Conservation (phyloP, 495 filamentous ascomycete species). For the Pseudomonodictys pantanalensis region DNA sequence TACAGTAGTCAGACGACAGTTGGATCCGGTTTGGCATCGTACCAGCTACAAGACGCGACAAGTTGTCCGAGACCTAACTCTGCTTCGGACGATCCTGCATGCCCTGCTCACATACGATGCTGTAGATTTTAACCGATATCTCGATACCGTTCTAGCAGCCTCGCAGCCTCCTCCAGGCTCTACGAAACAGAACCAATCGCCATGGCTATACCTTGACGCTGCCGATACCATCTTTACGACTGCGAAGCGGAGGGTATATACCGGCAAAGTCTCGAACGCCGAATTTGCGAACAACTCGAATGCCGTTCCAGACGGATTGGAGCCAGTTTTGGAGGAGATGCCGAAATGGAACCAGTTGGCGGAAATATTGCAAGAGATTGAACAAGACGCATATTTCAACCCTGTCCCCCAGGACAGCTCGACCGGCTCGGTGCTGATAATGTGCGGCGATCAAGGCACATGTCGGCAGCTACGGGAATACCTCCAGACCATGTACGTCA, state of each 20-base stretch:
- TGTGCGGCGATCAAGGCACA: slow-evolving; percentile 87
- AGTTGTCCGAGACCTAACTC: slow-evolving; percentile 83
- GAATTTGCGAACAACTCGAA: slow-evolving; percentile 41
- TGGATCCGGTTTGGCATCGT: slow-evolving; percentile 96
- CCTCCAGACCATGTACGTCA: slow-evolving; percentile 84
- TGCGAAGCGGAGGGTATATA: slow-evolving; percentile 85
- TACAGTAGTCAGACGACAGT: slow-evolving; percentile 77
- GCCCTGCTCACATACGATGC: slow-evolving; percentile 81
- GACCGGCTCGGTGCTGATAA: slow-evolving; percentile 85
- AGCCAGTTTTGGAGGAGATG: slow-evolving; percentile 87
- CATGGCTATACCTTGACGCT: slow-evolving; percentile 95
- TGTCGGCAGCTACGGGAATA: slow-evolving; percentile 90
- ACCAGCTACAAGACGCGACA: slow-evolving; percentile 92
- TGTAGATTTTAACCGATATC: slow-evolving; percentile 85
- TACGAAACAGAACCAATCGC: slow-evolving; percentile 82
- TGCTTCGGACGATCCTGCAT: slow-evolving; percentile 83
- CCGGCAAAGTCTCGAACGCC: slow-evolving; percentile 56
- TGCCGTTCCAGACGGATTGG: slow-evolving; percentile 63
- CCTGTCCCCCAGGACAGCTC: slow-evolving; percentile 73
- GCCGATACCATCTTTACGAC: slow-evolving; percentile 92
- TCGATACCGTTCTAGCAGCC: slow-evolving; percentile 90
- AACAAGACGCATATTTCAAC: slow-evolving; percentile 84
- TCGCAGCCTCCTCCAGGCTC: slow-evolving; percentile 85
- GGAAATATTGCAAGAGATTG: slow-evolving; percentile 88
- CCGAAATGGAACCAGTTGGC: slow-evolving; percentile 90